Base-by-base conservation (phyloP, 2,329 filamentous ascomycete species). In the Ustilaginoidea virens region DNA sequence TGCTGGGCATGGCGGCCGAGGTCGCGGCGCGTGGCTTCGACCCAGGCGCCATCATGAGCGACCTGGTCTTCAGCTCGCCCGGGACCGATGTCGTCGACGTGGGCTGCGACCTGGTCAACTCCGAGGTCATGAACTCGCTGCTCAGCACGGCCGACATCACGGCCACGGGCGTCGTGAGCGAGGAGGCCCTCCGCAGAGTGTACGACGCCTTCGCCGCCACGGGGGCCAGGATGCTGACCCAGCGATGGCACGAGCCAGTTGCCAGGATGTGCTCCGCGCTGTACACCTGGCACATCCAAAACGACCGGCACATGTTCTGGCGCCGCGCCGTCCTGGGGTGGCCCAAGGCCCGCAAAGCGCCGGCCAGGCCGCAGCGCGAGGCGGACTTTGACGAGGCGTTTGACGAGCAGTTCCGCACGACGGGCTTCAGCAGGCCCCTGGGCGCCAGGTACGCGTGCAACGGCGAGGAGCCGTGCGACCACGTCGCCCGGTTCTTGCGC, bases 261-360 rank as follows among this genome's bases (percentile, higher is more conserved):
- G 46, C 45, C 14, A 39, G 42, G 23, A 48, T 49, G 46, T 46
- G 44, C 21, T 39, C 45, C 7, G 42, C 42, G 3, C 29, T 49
- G 7, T 49, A 49, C 21, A 44, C 44, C 9, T 49, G 46, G 46
- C 46, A 49, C 25, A 48, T 49, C 2, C 43, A 46, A 7, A 49
- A 49, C 16, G 46, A 49, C 30, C 36, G 46, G 4, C 46, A 49
- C n/a, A 35, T 47, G 36, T 49, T 47, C 32, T 34, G 49, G 15
- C 46, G 46, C 3, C 46, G 46, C 12, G 46, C 46, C 1, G 5
- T 49, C 0, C 18, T 49, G 8, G 46, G 46, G 10, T 49, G 44
- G 43, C 26, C 32, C 6, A 48, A 45, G 29, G 44, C 46, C 1
- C 39, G 46, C 2, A 48, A 48, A 27, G 29, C 36, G 3, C 41